Conservation (phyloP, 345 rosid species). For the Erodium maritimum region DNA sequence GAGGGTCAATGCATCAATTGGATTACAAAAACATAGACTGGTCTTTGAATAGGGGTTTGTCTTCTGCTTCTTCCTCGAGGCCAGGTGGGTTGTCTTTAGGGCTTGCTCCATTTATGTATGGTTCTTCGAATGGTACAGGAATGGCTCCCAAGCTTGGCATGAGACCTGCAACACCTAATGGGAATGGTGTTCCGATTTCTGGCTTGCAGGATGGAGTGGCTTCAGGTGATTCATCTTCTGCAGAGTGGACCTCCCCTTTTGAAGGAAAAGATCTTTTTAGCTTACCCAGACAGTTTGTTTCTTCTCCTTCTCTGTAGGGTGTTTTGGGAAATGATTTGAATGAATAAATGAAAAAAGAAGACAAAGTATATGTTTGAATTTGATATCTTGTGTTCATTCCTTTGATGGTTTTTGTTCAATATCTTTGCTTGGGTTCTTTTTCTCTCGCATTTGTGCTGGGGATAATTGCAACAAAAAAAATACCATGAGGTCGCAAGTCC, state of each 20-base stretch:
- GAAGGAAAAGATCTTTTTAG: slow-evolving; percentile 84
- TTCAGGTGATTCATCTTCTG: slow-evolving; percentile 26
- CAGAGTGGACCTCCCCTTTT: slow-evolving; percentile 87
- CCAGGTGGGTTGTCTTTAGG: slow-evolving; percentile 33
- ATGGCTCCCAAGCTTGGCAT: slow-evolving; percentile 30
- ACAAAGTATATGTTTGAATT: slow-evolving; percentile 29
- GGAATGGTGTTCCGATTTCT: slow-evolving; percentile 24
- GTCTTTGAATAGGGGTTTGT: slow-evolving; percentile 51
- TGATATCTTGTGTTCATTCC: slow-evolving; percentile 25
- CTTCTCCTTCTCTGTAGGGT: slow-evolving; percentile 68
- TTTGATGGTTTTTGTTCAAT: slow-evolving; percentile 16
- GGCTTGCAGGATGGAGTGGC: slow-evolving; percentile 36
- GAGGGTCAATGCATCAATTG: slow-evolving; percentile 35
- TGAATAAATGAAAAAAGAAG: slow-evolving; percentile 14
- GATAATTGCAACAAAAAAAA: too few relatives aligned
- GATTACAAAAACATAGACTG: slow-evolving; percentile 72
- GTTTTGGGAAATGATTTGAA: slow-evolving; percentile 16
- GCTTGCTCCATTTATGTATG: slow-evolving; percentile 23
- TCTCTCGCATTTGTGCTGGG: too few relatives aligned
- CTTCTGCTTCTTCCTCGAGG: slow-evolving; percentile 17
- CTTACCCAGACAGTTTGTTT: slow-evolving; percentile 72
- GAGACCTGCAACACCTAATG: slow-evolving; percentile 23
- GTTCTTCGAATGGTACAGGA: slow-evolving; percentile 20
- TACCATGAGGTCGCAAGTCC: too few relatives aligned
- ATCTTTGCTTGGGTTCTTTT: background rate